A percentile compares a stretch with the other conserved stretches of the same genome.
These are phyloP conservation scores for Chenopodium berlandieri DNA, from an alignment of 148 eudicot genomes.

Conservation along the genomic window DNA sequence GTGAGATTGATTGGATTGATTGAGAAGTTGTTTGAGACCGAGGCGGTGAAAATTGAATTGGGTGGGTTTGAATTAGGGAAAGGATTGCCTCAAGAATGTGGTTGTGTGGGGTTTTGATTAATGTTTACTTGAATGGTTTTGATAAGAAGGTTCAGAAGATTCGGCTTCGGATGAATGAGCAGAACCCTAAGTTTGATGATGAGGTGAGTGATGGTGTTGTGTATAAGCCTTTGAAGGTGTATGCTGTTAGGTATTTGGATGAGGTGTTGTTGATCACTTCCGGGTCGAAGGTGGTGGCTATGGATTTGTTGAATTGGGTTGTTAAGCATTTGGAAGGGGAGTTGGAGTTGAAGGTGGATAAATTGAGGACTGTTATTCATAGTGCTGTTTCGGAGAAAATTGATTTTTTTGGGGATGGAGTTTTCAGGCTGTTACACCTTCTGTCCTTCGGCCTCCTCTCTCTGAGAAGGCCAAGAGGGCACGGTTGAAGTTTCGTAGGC, in stretches of 20 bases:
- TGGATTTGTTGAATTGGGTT: conserved; percentile 68
- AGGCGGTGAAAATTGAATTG: conserved; percentile 51
- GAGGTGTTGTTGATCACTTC: conserved; percentile 76
- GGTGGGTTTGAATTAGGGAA: conserved; percentile 62
- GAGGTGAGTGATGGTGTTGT: conserved; percentile 38
- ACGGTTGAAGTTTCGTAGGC: conserved; percentile 73
- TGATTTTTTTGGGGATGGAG: conserved; percentile 84
- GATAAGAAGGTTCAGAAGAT: conserved; percentile 71
- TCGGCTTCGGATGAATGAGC: conserved; percentile 51
- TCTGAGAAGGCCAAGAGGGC: conserved; percentile 89
- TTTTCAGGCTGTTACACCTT: conserved; percentile 86
- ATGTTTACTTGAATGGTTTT: conserved; percentile 62
- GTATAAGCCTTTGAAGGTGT: conserved; percentile 71
- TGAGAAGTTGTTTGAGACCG: conserved; percentile 52
- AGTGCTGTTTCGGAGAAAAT: conserved; percentile 87
- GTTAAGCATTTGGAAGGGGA: conserved; percentile 49
- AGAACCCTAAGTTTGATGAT: conserved; percentile 33
- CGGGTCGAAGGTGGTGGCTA: conserved; percentile 60
- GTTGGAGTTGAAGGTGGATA: conserved; percentile 70
- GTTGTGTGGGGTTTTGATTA: conserved; percentile 73
- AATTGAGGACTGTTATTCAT: conserved; percentile 56
- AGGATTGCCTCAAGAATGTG: conserved; percentile 88
- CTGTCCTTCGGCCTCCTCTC: conserved; percentile 58
- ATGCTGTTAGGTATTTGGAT: conserved; percentile 85
- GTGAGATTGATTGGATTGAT: conserved; percentile 50